Evolutionary conservation across 2,329 filamentous ascomycete genomes (phyloP).

Genomic region (Pseudogymnoascus pannorum): DNA sequence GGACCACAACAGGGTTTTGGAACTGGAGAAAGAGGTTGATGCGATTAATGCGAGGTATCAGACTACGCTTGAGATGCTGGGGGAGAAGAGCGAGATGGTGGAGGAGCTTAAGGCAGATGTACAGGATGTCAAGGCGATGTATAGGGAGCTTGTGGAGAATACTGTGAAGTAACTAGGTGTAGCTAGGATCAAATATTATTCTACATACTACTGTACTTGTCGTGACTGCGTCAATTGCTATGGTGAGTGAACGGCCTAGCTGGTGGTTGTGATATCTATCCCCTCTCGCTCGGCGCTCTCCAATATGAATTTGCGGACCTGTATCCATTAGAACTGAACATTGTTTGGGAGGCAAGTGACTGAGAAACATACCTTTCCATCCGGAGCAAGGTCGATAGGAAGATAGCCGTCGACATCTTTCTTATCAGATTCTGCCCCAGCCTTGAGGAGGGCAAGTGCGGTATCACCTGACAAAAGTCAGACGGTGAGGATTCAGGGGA

Average conservation of each 20-base stretch:
- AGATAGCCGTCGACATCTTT: conserved; percentile 63
- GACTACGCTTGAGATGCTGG: conserved; percentile 86
- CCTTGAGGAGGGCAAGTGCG: conserved; percentile 73
- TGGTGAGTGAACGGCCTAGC: not conserved
- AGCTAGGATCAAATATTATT: conserved; percentile 8
- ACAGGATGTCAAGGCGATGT: conserved; percentile 90
- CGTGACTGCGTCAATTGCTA: conserved; percentile 14
- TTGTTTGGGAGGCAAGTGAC: not conserved
- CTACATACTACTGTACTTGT: conserved; percentile 5
- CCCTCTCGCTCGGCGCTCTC: conserved; percentile 78
- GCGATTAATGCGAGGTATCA: conserved; percentile 73
- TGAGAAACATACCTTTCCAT: conserved; percentile 59
- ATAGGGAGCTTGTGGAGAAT: conserved; percentile 82
- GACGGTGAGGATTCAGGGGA: not conserved
- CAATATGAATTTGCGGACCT: conserved; percentile 59
- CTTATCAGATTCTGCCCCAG: conserved; percentile 75
- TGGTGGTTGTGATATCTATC: conserved; percentile 44
- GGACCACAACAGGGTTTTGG: conserved; percentile 51
- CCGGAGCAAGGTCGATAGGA: conserved; percentile 77
- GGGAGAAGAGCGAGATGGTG: conserved; percentile 92
- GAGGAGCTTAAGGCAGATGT: conserved; percentile 88
- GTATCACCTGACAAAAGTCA: conserved; percentile 54
- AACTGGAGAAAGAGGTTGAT: conserved; percentile 60
- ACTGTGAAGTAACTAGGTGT: conserved; percentile 55
- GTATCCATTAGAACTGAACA: not conserved